Conservation (phyloP, 306 rosid species). For the Begonia peltatifolia region DNA sequence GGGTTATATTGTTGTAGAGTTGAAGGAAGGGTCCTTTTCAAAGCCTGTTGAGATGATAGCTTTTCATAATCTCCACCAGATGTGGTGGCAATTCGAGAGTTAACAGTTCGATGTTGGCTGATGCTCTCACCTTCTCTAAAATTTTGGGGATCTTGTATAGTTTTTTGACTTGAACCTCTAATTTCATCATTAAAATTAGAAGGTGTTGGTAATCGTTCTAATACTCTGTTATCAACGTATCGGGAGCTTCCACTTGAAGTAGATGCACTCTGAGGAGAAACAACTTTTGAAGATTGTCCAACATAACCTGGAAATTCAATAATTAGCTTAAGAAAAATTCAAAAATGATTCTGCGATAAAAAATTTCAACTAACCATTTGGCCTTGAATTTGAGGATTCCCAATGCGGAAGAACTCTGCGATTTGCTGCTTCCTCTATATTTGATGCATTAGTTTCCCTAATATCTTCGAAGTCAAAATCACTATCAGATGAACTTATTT, state of each 20-base stretch:
- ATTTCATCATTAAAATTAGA: constrained; percentile 27
- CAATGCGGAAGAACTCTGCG: constrained; percentile 48
- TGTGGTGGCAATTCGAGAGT: constrained; percentile 28
- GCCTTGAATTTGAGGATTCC: constrained; percentile 27
- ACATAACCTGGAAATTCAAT: constrained; percentile 33
- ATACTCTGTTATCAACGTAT: constrained; percentile 21
- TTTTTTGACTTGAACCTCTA: constrained; percentile 22
- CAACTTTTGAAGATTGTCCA: constrained; percentile 20
- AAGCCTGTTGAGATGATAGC: constrained; percentile 52
- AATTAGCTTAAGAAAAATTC: constrained; percentile 1
- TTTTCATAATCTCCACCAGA: constrained; percentile 32
- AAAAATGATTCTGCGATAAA: neutral
- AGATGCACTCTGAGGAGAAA: constrained; percentile 31
- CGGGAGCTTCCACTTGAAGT: constrained; percentile 29
- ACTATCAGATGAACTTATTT: constrained; percentile 79
- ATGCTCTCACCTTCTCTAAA: constrained; percentile 27
- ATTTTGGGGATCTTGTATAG: constrained; percentile 15
- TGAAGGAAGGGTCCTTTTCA: constrained; percentile 49
- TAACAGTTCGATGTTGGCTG: constrained; percentile 23
- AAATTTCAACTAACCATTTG: constrained; percentile 32
- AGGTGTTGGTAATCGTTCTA: constrained; percentile 10
- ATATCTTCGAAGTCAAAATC: constrained; percentile 45
- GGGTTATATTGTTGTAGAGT: constrained; percentile 24
- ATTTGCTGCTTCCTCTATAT: constrained; percentile 9
- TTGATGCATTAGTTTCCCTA: constrained; percentile 5